Conservation (phyloP, 2,329 filamentous ascomycete species). For the Chaetomium sp. region DNA sequence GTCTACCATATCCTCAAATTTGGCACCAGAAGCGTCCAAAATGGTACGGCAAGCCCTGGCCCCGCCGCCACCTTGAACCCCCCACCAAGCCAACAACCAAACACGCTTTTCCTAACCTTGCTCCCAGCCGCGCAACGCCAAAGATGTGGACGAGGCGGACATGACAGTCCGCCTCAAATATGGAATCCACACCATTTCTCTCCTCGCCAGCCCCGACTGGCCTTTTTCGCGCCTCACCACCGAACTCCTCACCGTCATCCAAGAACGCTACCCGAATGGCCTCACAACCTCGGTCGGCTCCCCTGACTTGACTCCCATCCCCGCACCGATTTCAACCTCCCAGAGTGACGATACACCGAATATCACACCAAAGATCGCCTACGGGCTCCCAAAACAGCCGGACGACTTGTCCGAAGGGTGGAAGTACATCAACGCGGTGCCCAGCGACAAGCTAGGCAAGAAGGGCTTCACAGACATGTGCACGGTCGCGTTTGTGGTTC, state of each 20-base stretch:
- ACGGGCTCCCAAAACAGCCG: conserved; percentile 39
- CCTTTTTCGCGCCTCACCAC: conserved; percentile 51
- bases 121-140: conserved; percentile 12
- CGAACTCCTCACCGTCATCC: conserved; percentile 52
- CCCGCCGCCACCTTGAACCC: too few relatives aligned
- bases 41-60: too few relatives aligned
- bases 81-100: not conserved
- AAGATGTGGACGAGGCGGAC: conserved; percentile 36
- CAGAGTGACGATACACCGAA: too few relatives aligned
- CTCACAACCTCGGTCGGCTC: conserved; percentile 35
- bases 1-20: too few relatives aligned
- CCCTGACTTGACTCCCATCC: conserved; percentile 28
- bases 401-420: conserved; percentile 44
- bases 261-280: conserved; percentile 50
- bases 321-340: too few relatives aligned
- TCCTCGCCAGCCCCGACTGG: conserved; percentile 55
- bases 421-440: conserved; percentile 38
- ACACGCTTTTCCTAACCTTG: not conserved
- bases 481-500: conserved; percentile 45
- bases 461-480: conserved; percentile 42
- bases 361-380: conserved; percentile 32
- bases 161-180: conserved; percentile 67
- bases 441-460: conserved; percentile 34
- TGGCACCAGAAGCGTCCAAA: too few relatives aligned
- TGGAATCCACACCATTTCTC: conserved; percentile 62